Evolutionary conservation across 352 stramenopile species (phyloP).

Genomic region (Globisporangium apiculatum): DNA sequence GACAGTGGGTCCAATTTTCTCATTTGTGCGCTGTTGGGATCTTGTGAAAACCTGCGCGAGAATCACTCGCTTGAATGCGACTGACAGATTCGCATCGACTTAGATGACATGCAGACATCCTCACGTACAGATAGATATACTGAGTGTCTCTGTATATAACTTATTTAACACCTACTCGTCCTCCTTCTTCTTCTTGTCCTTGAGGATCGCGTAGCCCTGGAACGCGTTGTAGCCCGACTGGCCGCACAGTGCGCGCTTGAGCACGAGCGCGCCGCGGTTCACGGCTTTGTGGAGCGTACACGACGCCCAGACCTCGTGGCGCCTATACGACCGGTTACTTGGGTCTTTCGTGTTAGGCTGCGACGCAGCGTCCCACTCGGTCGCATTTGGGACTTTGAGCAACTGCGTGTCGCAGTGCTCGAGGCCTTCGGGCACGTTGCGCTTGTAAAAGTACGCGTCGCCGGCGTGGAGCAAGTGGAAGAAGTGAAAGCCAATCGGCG

Average conservation of each 20-base stretch:
- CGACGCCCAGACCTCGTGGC: slow-evolving; percentile 16
- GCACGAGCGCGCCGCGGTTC: slow-evolving; percentile 7
- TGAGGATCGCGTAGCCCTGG: slow-evolving; percentile 8
- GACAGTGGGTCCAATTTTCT: no score
- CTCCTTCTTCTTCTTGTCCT: slow-evolving; percentile 6
- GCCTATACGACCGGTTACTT: background rate
- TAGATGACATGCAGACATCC: no score
- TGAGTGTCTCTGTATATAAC: no score
- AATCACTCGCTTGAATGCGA: no score
- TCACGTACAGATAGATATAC: no score
- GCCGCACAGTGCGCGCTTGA: slow-evolving; percentile 13
- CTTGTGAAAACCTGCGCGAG: no score
- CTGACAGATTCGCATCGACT: no score
- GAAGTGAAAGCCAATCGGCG: slow-evolving; percentile 22
- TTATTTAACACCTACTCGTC: no score
- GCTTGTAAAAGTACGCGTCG: slow-evolving; percentile 14
- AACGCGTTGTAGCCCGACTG: slow-evolving; percentile 13
- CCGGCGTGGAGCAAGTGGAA: slow-evolving; percentile 13
- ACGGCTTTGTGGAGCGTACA: slow-evolving; percentile 15
- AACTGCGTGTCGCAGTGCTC: slow-evolving; percentile 10
- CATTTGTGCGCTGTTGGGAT: no score
- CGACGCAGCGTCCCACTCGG: slow-evolving; percentile 4
- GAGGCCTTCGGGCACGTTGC: slow-evolving; percentile 7
- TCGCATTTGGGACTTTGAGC: slow-evolving; percentile 8
- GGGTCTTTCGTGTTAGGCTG: background rate